Evolutionary conservation across 805 yeast genomes (phyloP), one percentile per base, ranked within the genome.

Genomic region (Starmerella floricola): DNA sequence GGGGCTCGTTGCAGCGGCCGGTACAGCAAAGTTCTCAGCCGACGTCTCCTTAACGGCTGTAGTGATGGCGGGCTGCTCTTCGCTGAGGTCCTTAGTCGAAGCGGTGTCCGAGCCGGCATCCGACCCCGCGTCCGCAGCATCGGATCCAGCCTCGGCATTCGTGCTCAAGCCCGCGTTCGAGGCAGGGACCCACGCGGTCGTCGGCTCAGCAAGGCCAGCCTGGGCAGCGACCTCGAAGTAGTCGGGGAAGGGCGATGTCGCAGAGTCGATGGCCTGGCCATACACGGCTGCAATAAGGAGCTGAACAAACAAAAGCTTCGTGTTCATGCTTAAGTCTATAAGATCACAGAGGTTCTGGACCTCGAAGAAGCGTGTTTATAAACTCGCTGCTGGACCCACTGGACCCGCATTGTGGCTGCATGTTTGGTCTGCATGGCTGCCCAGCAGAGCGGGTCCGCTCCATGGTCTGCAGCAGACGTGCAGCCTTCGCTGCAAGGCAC

Each of bases 121-220:
- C 10, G 26, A 6, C 6, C 26, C 26, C 10, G 26, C 10, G 6
- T 32, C 20, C 6, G 35, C 20, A 32, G 34, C 18, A 21, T 16
- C 24, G 3, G 29, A 20, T 12, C 21, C 26, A 31, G 34, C 31
- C 8, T 19, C 39, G 28, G 8, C 28, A 11, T 24, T n/a, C n/a
- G n/a, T n/a, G n/a, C n/a, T n/a, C n/a, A n/a, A n/a, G n/a, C n/a
- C n/a, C n/a, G n/a, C n/a, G n/a, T n/a, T n/a, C n/a, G n/a, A n/a
- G n/a, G n/a, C n/a, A n/a, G n/a, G 31, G 4, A 8, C 19, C 35
- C 35, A 32, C 15, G 23, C 20, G 18, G 21, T 38, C 5, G 46
- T 42, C 4, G 46, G 46, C 42, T 42, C 32, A 6, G 26, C 46
- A 16, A 42, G 33, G 13, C 42, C 40, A 10, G 30, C 37, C 15